A percentile compares a stretch with the other conserved stretches of the same genome.
Conservation (phyloP, 2,329 filamentous ascomycete genomes). For the Xylariaceae sp. region DNA sequence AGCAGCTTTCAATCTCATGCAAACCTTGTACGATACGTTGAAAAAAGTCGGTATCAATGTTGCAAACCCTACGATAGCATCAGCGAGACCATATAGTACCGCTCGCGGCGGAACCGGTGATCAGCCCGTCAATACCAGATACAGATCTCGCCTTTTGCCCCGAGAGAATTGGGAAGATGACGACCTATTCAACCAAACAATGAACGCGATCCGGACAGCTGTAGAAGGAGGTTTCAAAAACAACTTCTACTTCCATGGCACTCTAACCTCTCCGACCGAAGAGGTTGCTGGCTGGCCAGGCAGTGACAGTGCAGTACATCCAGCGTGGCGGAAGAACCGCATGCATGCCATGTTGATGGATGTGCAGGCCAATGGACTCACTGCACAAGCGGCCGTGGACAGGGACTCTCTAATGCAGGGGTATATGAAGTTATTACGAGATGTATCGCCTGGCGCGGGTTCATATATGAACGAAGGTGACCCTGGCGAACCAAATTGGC, state of each 20-base stretch:
- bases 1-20: constrained; percentile 39
- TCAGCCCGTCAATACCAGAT: constrained; percentile 41
- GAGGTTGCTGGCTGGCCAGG: constrained; percentile 43
- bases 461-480: constrained; percentile 62
- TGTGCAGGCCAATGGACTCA: constrained; percentile 29
- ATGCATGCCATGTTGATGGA: constrained; percentile 47
- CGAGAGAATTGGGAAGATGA: constrained; percentile 40
- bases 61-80: constrained; percentile 36
- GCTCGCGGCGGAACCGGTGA: constrained; percentile 35
- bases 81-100: constrained; percentile 41
- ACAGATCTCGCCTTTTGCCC: constrained; percentile 45
- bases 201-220: constrained; percentile 42
- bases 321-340: constrained; percentile 50
- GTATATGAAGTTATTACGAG: constrained; percentile 40
- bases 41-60: constrained; percentile 41
- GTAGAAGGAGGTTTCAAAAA: constrained; percentile 44
- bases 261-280: constrained; percentile 41
- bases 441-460: constrained; percentile 49
- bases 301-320: constrained; percentile 46
- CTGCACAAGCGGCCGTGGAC: constrained; percentile 32
- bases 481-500: constrained; percentile 54
- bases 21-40: constrained; percentile 44
- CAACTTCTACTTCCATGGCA: constrained; percentile 45
- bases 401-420: constrained; percentile 37
- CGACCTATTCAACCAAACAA: constrained; percentile 36